phyloP scores from a whole-genome alignment of 2,329 filamentous ascomycete genomes.

The Parascedosporium putredinis region DNA sequence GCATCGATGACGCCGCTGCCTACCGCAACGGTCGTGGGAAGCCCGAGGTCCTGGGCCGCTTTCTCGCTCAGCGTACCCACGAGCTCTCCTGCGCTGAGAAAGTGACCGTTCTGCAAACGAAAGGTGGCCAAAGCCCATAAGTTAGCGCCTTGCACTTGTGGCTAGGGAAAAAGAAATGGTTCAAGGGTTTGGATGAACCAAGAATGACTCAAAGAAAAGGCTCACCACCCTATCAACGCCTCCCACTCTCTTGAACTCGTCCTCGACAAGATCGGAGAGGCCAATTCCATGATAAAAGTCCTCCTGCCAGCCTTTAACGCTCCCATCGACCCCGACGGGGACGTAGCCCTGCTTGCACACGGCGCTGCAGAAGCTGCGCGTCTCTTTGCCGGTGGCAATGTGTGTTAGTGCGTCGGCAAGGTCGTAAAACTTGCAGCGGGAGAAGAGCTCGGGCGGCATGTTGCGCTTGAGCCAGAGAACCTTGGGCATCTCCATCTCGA shows the following conservation, averaged over 20 bases:
- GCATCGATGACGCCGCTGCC: slow-evolving; percentile 97
- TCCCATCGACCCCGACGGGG: slow-evolving; percentile 92
- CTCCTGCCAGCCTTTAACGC: slow-evolving; percentile 95
- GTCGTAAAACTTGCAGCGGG: slow-evolving; percentile 94
- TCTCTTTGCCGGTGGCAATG: slow-evolving; percentile 85
- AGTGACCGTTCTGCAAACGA: slow-evolving; percentile 67
- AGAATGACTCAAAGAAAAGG: slow-evolving; percentile 23
- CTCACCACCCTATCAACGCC: slow-evolving; percentile 91
- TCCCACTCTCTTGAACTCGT: slow-evolving; percentile 87
- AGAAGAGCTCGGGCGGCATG: slow-evolving; percentile 87
- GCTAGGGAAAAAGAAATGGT: slow-evolving; percentile 11
- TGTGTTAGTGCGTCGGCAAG: slow-evolving; percentile 87
- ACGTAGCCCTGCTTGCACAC: slow-evolving; percentile 97
- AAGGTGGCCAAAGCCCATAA: neutral
- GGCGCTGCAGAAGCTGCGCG: slow-evolving; percentile 85
- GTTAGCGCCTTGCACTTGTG: neutral
- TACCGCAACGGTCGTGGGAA: slow-evolving; percentile 79
- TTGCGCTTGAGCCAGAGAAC: slow-evolving; percentile 97
- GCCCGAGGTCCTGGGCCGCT: slow-evolving; percentile 71
- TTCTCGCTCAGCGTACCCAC: slow-evolving; percentile 77
- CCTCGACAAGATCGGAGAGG: slow-evolving; percentile 69
- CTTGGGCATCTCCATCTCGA: slow-evolving; percentile 99
- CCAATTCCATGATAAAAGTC: slow-evolving; percentile 86
- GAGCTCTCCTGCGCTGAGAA: slow-evolving; percentile 82
- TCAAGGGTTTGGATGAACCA: slow-evolving; percentile 4